Percentiles rank a stretch among this genome's conserved stretches.
Evolutionary conservation across 257 asterid species (phyloP).

Genomic region (Avicennia marina): DNA sequence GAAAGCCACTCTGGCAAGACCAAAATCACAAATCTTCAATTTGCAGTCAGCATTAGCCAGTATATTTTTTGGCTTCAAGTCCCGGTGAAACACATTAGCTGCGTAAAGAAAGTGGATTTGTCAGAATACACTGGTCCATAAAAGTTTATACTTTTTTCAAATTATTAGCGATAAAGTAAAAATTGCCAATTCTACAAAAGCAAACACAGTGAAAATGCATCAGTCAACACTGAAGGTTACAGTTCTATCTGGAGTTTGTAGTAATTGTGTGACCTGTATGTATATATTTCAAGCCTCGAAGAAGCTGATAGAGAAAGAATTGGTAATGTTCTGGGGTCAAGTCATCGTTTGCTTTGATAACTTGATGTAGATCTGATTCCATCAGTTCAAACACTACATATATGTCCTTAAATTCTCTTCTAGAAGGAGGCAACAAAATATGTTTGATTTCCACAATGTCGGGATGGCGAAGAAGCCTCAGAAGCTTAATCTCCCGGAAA

Average conservation of each 20-base stretch:
- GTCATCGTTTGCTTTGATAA: conserved; percentile 69
- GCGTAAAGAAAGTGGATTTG: conserved; percentile 11
- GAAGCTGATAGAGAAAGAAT: conserved; percentile 61
- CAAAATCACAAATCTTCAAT: conserved; percentile 55
- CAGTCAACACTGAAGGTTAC: no score
- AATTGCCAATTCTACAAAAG: no score
- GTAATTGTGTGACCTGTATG: conserved; percentile 39
- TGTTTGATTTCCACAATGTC: conserved; percentile 95
- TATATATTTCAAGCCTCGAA: conserved; percentile 61
- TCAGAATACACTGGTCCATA: no score
- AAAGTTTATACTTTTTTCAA: no score
- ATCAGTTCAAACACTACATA: conserved; percentile 88
- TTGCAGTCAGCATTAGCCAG: conserved; percentile 66
- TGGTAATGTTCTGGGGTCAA: conserved; percentile 58
- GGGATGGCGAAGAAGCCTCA: conserved; percentile 93
- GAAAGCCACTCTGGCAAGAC: conserved; percentile 63
- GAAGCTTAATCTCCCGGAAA: conserved; percentile 94
- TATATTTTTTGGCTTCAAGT: conserved; percentile 55
- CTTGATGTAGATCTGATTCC: conserved; percentile 98
- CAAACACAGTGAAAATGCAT: no score
- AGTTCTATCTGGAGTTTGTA: not conserved
- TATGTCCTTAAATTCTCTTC: conserved; percentile 92
- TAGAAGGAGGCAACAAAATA: conserved; percentile 88
- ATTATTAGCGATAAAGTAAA: no score
- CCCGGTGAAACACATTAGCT: conserved; percentile 65